These are phyloP conservation scores for Chenopodium berlandieri DNA, from an alignment of 148 eudicot genomes.

Conservation along the genomic window DNA sequence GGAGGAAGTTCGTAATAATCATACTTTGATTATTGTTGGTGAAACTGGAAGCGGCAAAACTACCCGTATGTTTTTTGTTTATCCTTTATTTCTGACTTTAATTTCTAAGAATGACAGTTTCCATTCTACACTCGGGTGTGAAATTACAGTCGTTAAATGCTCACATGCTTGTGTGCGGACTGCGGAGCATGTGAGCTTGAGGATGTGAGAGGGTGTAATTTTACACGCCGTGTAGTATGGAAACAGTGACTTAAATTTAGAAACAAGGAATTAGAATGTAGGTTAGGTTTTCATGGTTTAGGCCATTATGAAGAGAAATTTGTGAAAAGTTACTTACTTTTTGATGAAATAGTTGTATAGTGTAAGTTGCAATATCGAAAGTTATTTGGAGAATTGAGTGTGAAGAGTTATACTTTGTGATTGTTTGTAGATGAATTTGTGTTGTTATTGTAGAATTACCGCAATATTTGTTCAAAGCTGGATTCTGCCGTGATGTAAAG, in stretches of 20 bases:
- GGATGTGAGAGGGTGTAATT: neutral
- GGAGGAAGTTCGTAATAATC: conserved; percentile 67
- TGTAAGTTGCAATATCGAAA: neutral
- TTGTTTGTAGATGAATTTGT: neutral
- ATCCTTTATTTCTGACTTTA: neutral
- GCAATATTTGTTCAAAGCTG: conserved; percentile 68
- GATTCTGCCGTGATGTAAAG: conserved; percentile 71
- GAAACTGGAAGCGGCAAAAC: conserved; percentile 99
- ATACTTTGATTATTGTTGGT: conserved; percentile 81
- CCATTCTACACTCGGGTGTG: neutral
- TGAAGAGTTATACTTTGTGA: neutral
- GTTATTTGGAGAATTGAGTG: neutral
- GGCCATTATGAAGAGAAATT: neutral
- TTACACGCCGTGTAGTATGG: neutral
- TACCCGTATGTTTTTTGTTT: conserved; percentile 62
- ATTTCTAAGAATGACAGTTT: neutral
- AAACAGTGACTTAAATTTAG: neutral
- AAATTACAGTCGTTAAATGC: too few species aligned
- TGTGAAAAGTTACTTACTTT: neutral
- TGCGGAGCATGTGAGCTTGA: too few species aligned
- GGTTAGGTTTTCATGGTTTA: neutral
- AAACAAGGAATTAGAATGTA: neutral
- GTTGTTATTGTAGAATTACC: conserved; percentile 60
- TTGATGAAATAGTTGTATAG: neutral
- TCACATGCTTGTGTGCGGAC: too few species aligned